Base-by-base conservation (phyloP, 805 yeast species). In the Middelhovenomyces tepae region DNA sequence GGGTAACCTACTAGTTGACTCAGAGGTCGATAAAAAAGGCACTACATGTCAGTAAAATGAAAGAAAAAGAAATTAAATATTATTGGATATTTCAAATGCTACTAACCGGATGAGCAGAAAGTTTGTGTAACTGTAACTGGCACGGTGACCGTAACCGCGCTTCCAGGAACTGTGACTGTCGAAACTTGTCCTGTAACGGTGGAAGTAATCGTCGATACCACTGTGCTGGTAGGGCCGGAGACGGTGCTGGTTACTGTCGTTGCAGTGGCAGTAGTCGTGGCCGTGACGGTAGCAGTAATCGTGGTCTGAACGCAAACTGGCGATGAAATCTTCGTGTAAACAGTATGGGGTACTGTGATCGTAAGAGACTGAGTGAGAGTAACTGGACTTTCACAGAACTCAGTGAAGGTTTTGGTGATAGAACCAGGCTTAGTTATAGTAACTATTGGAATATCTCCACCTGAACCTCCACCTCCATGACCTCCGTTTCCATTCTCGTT, bases 271-370 rank as follows among this genome's bases (percentile, higher is more conserved):
- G 35, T 16, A 6, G 17, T 4, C 16, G 16, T 25, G 8, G 21
- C 31, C 5, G 47, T 48, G 21, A 43, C 46, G 7, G 48, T 41
- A 10, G 24, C 33, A 16, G 43, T 39, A 21, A 18, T 32, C 13
- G 43, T 37, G 15, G 40, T 35, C 17, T 38, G 16, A 10, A 37
- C 36, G n/a, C n/a, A n/a, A 11, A 31, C 41, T 3, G 16, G 20
- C 16, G 38, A 27, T n/a, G 39, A 30, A 18, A 17, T 19, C 24
- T 13, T n/a, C 16, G 22, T 9, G 28, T 15, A 13, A 21, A 6
- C 21, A 13, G 36, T 8, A 19, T 28, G n/a, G 17, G 39, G 32
- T 6, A 28, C 16, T 9, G 33, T 20, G 8, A 29, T 28, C 17
- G 35, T 29, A n/a, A 14, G 23, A 13, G 35, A 16, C 6, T 16